phyloP scores from a whole-genome alignment of 2,329 filamentous ascomycete species.

The Nothopassalora personata region DNA sequence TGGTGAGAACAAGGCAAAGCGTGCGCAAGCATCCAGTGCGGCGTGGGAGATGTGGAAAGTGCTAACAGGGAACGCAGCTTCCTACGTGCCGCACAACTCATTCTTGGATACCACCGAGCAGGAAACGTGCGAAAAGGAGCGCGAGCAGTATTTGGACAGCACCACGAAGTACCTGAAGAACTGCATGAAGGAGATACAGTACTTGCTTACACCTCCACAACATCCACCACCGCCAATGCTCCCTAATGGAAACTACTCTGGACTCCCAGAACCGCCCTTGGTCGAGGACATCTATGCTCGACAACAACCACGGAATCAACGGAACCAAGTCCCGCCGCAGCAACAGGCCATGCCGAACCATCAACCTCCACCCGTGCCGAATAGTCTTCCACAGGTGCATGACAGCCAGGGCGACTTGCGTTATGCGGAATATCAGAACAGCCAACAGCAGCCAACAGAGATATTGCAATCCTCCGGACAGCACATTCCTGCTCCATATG shows the following conservation, averaged over 20 bases:
- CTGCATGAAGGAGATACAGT: slow-evolving; percentile 63
- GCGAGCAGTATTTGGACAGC: slow-evolving; percentile 57
- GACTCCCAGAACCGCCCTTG: slow-evolving; percentile 47
- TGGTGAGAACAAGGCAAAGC: slow-evolving; percentile 19
- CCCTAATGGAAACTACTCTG: slow-evolving; percentile 32
- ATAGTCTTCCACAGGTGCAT: slow-evolving; percentile 24
- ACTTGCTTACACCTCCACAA: slow-evolving; percentile 60
- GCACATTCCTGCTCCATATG: slow-evolving; percentile 33
- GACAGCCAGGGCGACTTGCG: slow-evolving; percentile 16
- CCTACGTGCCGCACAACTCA: slow-evolving; percentile 44
- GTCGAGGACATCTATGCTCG: slow-evolving; percentile 57
- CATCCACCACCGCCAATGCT: slow-evolving; percentile 51
- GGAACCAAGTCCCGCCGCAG: slow-evolving; percentile 32
- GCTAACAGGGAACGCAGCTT: slow-evolving; percentile 34
- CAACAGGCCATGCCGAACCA: slow-evolving; percentile 53
- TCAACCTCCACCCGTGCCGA: slow-evolving; percentile 45
- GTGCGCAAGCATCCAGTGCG: slow-evolving; percentile 13
- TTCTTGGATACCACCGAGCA: slow-evolving; percentile 48
- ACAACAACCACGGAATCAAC: slow-evolving; percentile 47
- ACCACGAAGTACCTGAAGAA: slow-evolving; percentile 59
- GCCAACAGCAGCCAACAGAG: slow-evolving; percentile 34
- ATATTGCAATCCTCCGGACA: slow-evolving; percentile 21
- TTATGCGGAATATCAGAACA: slow-evolving; percentile 36
- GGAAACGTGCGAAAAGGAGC: slow-evolving; percentile 46
- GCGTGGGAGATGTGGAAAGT: background rate